Conservation (phyloP, 78 protist genomes). For the Chrysochromulina parva region DNA sequence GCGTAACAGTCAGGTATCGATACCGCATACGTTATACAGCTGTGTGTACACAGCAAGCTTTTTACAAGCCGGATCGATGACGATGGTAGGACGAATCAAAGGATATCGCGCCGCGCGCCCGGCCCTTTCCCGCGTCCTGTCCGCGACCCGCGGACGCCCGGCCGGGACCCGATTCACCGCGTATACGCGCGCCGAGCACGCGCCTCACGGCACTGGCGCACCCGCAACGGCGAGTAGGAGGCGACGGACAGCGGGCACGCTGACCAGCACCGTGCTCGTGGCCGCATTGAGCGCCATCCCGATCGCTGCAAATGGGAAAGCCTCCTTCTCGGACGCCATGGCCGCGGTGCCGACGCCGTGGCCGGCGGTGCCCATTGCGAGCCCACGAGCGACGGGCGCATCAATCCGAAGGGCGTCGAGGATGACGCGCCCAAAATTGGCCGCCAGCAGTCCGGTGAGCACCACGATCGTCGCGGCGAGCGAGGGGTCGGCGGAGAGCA, state of each 20-base stretch:
- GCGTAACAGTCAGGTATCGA: no score
- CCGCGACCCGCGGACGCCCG: no score
- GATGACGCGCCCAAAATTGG: neutral
- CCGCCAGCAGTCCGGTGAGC: neutral
- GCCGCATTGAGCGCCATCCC: neutral
- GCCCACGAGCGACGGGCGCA: neutral
- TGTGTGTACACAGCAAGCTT: no score
- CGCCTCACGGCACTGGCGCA: neutral
- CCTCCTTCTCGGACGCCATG: neutral
- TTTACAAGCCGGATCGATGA: no score
- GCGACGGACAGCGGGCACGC: neutral
- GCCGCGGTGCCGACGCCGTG: conserved; percentile 15
- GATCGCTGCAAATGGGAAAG: neutral
- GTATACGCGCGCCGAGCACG: no score
- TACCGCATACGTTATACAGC: no score
- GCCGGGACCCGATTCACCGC: no score
- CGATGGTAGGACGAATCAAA: no score
- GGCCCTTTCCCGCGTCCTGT: no score
- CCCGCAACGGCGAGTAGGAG: neutral
- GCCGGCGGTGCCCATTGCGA: neutral
- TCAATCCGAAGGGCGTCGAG: neutral
- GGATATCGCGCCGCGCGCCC: no score
- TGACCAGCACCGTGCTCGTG: neutral
- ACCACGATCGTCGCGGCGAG: neutral
- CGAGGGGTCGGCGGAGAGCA: neutral